phyloP scores from a whole-genome alignment of 371 early-diverging fungal species.

The Mortierella polycephala region DNA sequence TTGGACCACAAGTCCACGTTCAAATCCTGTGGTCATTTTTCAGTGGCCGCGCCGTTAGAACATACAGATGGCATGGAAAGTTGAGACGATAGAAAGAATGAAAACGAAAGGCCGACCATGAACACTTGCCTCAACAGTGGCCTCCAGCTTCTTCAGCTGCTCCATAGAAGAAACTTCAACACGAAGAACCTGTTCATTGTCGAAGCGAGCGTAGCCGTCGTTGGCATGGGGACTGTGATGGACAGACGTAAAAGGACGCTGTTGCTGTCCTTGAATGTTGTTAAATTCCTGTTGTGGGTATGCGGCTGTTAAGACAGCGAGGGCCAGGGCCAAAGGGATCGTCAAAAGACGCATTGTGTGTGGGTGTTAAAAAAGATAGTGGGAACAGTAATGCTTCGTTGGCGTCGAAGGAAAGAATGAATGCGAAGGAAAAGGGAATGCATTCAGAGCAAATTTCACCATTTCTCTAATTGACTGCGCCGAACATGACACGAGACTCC shows the following conservation, averaged over 20 bases:
- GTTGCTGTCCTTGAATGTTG: constrained; percentile 17
- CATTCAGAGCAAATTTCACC: no score
- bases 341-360: constrained; percentile 34
- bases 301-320: constrained; percentile 21
- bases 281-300: constrained; percentile 12
- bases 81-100: neutral
- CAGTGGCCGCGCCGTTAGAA: neutral
- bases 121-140: constrained; percentile 33
- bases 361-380: neutral
- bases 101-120: neutral
- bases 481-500: no score
- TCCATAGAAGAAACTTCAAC: constrained; percentile 40
- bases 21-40: constrained; percentile 13
- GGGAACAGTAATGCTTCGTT: neutral
- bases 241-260: constrained; percentile 18
- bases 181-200: constrained; percentile 43
- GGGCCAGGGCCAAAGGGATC: constrained; percentile 33
- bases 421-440: neutral
- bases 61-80: no score
- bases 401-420: neutral
- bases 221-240: constrained; percentile 1
- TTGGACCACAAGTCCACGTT: constrained; percentile 55
- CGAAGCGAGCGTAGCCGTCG: constrained; percentile 47
- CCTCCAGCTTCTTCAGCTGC: constrained; percentile 41
- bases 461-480: no score